phyloP scores from a whole-genome alignment of 1,139 yeast genomes.

The Geotrichum histeridarum region DNA sequence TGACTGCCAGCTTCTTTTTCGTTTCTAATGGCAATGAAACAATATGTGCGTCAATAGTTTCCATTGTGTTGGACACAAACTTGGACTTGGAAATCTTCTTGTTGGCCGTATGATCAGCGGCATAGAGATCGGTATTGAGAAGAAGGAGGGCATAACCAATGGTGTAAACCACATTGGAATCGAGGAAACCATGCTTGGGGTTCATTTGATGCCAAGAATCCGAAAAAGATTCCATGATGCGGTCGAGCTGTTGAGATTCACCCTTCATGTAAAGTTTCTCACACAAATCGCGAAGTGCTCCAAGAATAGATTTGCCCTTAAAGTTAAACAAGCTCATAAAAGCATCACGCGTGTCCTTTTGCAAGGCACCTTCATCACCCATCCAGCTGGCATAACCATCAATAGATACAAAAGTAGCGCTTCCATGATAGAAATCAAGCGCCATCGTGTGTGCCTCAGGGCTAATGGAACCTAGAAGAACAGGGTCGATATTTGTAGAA shows the following conservation, averaged over 20 bases:
- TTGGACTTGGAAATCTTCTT: conserved; percentile 38
- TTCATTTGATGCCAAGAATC: conserved; percentile 55
- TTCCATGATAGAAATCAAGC: conserved; percentile 27
- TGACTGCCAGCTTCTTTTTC: background rate
- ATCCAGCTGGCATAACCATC: conserved; percentile 35
- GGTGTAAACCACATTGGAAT: conserved; percentile 63
- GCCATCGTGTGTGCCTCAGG: conserved; percentile 22
- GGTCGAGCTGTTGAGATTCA: conserved; percentile 76
- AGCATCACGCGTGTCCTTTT: conserved; percentile 24
- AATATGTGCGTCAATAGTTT: conserved; percentile 25
- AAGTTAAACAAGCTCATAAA: conserved; percentile 35
- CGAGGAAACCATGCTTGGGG: conserved; percentile 45
- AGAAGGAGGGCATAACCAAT: conserved; percentile 67
- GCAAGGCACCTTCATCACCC: conserved; percentile 28
- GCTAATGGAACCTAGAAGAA: background rate
- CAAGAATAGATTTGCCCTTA: conserved; percentile 35
- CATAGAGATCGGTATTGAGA: conserved; percentile 47
- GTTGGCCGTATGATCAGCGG: conserved; percentile 33
- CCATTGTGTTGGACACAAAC: conserved; percentile 31
- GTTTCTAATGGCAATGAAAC: background rate
- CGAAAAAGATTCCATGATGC: conserved; percentile 65
- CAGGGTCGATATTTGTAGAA: conserved; percentile 4
- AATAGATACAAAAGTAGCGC: conserved; percentile 23
- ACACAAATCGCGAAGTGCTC: conserved; percentile 57
- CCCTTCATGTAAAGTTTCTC: conserved; percentile 66